These are phyloP conservation scores for Xerocomus nothofagi DNA, from an alignment of 1,284 basidiomycete species.

Conservation along the genomic window DNA sequence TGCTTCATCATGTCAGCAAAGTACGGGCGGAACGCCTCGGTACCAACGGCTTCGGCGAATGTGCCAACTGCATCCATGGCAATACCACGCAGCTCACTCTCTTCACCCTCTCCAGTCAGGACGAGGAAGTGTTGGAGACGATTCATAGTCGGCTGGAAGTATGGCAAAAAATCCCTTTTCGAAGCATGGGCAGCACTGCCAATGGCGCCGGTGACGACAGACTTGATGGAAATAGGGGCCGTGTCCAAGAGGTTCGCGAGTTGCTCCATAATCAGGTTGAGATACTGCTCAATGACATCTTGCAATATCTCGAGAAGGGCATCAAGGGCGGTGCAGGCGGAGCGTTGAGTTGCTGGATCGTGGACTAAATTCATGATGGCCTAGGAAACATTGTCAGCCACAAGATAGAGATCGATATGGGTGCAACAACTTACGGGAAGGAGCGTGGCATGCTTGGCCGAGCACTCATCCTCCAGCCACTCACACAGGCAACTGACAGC, in stretches of 20 bases:
- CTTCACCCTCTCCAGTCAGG: constrained; percentile 82
- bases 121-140: constrained; percentile 87
- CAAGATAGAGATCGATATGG: background rate
- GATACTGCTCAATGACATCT: constrained; percentile 88
- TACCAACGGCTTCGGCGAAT: constrained; percentile 95
- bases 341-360: constrained; percentile 84
- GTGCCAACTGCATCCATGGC: constrained; percentile 99
- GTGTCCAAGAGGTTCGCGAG: constrained; percentile 87
- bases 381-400: constrained; percentile 36
- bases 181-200: constrained; percentile 99
- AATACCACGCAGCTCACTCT: constrained; percentile 94
- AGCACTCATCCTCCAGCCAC: constrained; percentile 95
- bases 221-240: constrained; percentile 85
- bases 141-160: constrained; percentile 93
- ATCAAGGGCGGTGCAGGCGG: constrained; percentile 96
- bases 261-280: constrained; percentile 94
- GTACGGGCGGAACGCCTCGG: constrained; percentile 93
- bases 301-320: constrained; percentile 95
- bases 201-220: constrained; percentile 97
- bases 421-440: constrained; percentile 67
- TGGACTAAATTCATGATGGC: constrained; percentile 90
- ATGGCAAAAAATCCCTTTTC: constrained; percentile 88
- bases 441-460: constrained; percentile 79
- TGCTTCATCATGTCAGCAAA: constrained; percentile 96
- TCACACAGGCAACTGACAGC: constrained; percentile 97